Evolutionary conservation across 306 rosid genomes (phyloP), one percentile per base, ranked within the genome.

Genomic region (Echinosophora koreensis): DNA sequence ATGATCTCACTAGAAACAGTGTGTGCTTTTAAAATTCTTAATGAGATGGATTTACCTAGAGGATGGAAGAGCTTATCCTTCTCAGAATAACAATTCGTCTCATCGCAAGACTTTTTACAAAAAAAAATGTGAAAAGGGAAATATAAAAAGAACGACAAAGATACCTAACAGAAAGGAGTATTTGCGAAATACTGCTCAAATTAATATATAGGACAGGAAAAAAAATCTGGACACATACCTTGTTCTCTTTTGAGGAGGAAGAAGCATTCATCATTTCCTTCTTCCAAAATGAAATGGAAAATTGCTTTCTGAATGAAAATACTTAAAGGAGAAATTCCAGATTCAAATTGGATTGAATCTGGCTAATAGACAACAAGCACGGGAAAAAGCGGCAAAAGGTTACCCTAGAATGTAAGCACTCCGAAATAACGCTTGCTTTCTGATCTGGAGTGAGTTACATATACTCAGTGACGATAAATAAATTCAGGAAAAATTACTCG

Each of bases 171-270:
- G 17, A 44, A 22, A 52, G 11, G n/a, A 11, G 14, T 18, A 41
- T 72, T 12, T 65, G 71, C 7, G 58, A 39, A 42, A 35, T 49
- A 8, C n/a, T 44, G 57, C 37, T 49, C 32, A 39, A 58, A 28
- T 59, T 60, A 63, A 58, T 58, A 60, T 5, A 14, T 39, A 34
- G 39, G 4, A 54, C 10, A 76, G 0, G 14, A 22, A 70, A 63
- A 64, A 59, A 3, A 4, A 50, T 83, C 37, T 0, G 41, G 28
- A 61, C 42, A 49, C 75, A 61, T 85, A 85, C 86, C 88, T 74
- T 61, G 73, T 42, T 65, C 46, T 64, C 70, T 57, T 74, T 16
- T 35, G 11, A 22, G 2, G 66, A 65, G 14, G 74, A 78, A 78
- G 80, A 71, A 34, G 64, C 67, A 76, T 27, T 70, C 80, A 16